Conservation (phyloP, 2,329 filamentous ascomycete species). For the Claviceps arundinis region DNA sequence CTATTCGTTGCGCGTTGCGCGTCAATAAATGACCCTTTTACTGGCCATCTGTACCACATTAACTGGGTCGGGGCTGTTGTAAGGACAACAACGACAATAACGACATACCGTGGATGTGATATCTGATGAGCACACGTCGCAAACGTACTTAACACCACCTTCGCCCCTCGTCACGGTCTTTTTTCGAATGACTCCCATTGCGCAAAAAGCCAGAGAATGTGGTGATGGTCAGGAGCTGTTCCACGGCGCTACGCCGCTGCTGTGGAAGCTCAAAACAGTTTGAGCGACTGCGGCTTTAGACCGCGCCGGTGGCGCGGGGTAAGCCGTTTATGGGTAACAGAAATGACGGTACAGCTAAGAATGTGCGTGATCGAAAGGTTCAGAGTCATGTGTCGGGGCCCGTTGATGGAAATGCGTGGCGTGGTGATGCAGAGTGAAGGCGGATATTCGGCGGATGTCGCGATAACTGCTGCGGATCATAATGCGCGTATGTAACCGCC, state of each 20-base stretch:
- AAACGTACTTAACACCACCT: slow-evolving; percentile 88
- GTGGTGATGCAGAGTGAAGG: slow-evolving; percentile 10
- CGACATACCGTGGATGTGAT: slow-evolving; percentile 83
- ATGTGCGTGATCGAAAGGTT: slow-evolving; percentile 19
- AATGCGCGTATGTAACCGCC: not conserved
- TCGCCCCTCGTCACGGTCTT: slow-evolving; percentile 80
- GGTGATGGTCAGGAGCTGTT: not conserved
- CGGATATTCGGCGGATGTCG: slow-evolving; percentile 6
- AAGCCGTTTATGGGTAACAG: slow-evolving; percentile 9
- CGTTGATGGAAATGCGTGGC: slow-evolving; percentile 6
- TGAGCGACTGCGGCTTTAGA: not conserved
- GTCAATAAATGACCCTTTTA: slow-evolving; percentile 3
- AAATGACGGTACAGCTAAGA: slow-evolving; percentile 2
- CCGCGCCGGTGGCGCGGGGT: slow-evolving; percentile 3
- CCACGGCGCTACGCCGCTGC: not conserved
- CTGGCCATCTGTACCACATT: not conserved
- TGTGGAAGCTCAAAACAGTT: not conserved
- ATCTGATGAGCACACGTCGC: slow-evolving; percentile 91
- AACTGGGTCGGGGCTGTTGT: slow-evolving; percentile 1
- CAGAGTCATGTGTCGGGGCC: slow-evolving; percentile 3
- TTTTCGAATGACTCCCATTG: slow-evolving; percentile 91
- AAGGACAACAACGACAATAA: slow-evolving; percentile 19
- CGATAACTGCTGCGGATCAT: slow-evolving; percentile 2
- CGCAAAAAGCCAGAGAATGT: not conserved
- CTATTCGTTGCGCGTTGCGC: slow-evolving; percentile 28